Evolutionary conservation across 306 rosid species (phyloP), one percentile per base, ranked within the genome.

Genomic region (Cucumis cinereus): DNA sequence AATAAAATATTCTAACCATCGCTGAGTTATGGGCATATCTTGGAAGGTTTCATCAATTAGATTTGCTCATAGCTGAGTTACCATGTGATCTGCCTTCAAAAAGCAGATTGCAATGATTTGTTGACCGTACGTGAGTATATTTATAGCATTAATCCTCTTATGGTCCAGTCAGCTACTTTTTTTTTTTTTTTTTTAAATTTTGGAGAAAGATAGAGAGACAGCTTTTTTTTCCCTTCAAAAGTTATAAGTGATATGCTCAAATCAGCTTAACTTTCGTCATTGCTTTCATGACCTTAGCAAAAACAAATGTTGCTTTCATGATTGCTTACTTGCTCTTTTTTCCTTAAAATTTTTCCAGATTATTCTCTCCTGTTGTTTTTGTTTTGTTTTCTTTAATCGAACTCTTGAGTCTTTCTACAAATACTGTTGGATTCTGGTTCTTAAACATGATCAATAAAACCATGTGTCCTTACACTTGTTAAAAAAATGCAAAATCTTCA

Each of bases 401-500:
- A 64, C 7, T 7, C 49, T 36, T 28, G 19, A 40, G 5, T 43
- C 5, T 45, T 43, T 68, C 74, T 22, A 12, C 35, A 10, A 35
- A 60, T 36, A 45, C 11, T 74, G 16, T 16, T 41, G 33, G 43
- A 4, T 58, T 19, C 12, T 62, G 45, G 10, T 49, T 77, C 49
- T 36, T 14, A 56, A 15, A 30, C 54, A 69, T 59, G 43, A 80
- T 17, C 13, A 7, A 26, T 70, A 52, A 55, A 15, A 23, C 17
- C 12, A 26, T 16, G 33, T 6, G n/a, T 28, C 66, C 60, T 41
- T 53, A 49, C 60, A 16, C 20, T 20, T 8, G 12, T 14, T 54
- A 64, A 45, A 26, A 57, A 16, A 67, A 38, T 66, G 74, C 56
- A 74, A 59, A 76, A 45, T 40, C 53, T 73, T 59, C 67, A 77